Evolutionary conservation across 83 land plant species (phyloP), one percentile per base, ranked within the genome.

Genomic region (Diphasiastrum complanatum): DNA sequence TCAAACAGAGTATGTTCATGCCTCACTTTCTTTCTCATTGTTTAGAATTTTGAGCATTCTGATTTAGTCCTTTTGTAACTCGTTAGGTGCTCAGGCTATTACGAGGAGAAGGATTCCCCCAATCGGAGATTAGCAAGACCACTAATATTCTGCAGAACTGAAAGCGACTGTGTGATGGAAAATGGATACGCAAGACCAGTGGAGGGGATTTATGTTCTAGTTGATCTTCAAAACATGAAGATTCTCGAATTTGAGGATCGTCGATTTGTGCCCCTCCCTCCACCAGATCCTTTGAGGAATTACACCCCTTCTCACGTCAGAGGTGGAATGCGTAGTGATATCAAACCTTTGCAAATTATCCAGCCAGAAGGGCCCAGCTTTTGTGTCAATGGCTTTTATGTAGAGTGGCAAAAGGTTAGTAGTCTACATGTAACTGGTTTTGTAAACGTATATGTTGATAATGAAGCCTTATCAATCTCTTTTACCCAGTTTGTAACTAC

Each of bases 181-280:
- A 48, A 48, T 18, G 51, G 51, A 18, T 48, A 48, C 51, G 51
- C 51, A 18, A 6, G 51, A 6, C 51, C 51, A 18, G n/a, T n/a
- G n/a, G 51, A 48, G 23, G 51, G 51, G 6, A 6, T 48, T 18
- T 24, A 48, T 18, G 23, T 48, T 6, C 6, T 48, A 18, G 51
- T 48, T 18, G 51, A 48, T 18, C 18, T 48, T 6, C 51, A 48
- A 48, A 18, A 48, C 51, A 48, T 48, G 51, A 48, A 18, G 23
- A 48, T 48, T 48, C n/a, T 48, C n/a, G 51, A 48, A 24, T 48
- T 48, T 48, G 18, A 48, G 51, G 51, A 48, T 24, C 51, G n/a
- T 18, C 23, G 23, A 24, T 48, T 48, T 18, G 51, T 48, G 4
- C 51, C 51, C 23, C 23, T 48, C 23, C 51, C 51, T 48, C 51